phyloP scores from a whole-genome alignment of 768 basidiomycete genomes.

The Pleurotus ostreatus region DNA sequence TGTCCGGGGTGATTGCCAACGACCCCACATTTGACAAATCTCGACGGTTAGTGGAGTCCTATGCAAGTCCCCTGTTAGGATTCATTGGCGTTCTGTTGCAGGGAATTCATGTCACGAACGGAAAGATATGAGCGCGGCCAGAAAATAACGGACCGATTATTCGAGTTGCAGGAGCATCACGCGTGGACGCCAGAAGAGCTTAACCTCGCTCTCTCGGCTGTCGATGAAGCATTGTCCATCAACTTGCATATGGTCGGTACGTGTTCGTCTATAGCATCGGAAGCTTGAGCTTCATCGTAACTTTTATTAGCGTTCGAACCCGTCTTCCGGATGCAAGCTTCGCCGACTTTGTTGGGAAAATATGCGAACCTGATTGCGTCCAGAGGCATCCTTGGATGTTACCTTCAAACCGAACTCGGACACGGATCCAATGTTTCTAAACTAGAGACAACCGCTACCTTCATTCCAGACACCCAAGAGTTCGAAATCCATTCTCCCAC shows the following conservation, averaged over 20 bases:
- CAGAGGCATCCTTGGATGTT: conserved; percentile 66
- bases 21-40: conserved; percentile 63
- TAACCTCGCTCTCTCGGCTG: conserved; percentile 36
- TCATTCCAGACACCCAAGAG: conserved; percentile 57
- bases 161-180: conserved; percentile 53
- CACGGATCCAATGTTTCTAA: conserved; percentile 70
- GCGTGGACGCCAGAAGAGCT: conserved; percentile 50
- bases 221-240: conserved; percentile 55
- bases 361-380: conserved; percentile 46
- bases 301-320: conserved; percentile 56
- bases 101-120: conserved; percentile 54
- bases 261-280: conserved; percentile 10
- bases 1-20: conserved; percentile 42
- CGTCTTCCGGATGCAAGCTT: conserved; percentile 60
- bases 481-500: conserved; percentile 78
- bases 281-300: conserved; percentile 10
- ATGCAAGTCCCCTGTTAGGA: not conserved
- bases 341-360: conserved; percentile 44
- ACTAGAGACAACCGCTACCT: conserved; percentile 77
- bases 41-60: conserved; percentile 33
- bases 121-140: conserved; percentile 56
- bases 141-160: conserved; percentile 49
- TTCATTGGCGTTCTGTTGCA: conserved; percentile 17
- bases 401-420: conserved; percentile 75
- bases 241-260: conserved; percentile 31